These are phyloP conservation scores for Penicillium sp. DNA, from an alignment of 2,329 filamentous ascomycete species.

Conservation along the genomic window DNA sequence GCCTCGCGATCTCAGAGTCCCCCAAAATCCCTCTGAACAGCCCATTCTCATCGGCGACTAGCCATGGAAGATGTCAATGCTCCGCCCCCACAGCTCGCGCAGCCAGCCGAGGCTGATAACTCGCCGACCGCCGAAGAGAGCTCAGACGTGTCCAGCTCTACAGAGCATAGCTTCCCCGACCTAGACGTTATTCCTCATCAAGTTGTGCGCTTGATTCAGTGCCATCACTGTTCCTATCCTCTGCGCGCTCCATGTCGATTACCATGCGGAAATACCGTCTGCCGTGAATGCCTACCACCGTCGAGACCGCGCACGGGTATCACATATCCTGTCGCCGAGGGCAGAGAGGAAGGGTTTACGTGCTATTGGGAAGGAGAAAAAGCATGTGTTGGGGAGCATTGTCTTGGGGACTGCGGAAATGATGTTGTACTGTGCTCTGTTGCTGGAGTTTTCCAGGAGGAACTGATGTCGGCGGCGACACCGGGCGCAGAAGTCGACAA, in stretches of 20 bases:
- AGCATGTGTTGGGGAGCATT: conserved; percentile 68
- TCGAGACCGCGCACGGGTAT: conserved; percentile 65
- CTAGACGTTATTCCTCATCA: conserved; percentile 56
- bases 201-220: conserved; percentile 73
- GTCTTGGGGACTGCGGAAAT: conserved; percentile 69
- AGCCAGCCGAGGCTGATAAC: conserved; percentile 6
- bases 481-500: conserved; percentile 6
- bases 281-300: conserved; percentile 69
- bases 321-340: conserved; percentile 69
- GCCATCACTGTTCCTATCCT: conserved; percentile 67
- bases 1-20: too few species aligned
- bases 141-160: conserved; percentile 20
- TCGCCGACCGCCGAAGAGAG: conserved; percentile 9
- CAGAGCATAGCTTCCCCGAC: conserved; percentile 41
- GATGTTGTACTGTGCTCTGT: conserved; percentile 75
- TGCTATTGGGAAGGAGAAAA: conserved; percentile 57
- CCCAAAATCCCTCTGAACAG: conserved; percentile 1
- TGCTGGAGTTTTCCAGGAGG: conserved; percentile 56
- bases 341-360: conserved; percentile 65
- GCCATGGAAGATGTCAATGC: conserved; percentile 17
- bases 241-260: conserved; percentile 68
- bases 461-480: conserved; percentile 16
- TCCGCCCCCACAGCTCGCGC: conserved; percentile 2
- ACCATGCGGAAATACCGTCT: conserved; percentile 78
- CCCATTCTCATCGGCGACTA: not conserved